Evolutionary conservation across 163 green algal species (phyloP).

Genomic region (Volvox carteri): DNA sequence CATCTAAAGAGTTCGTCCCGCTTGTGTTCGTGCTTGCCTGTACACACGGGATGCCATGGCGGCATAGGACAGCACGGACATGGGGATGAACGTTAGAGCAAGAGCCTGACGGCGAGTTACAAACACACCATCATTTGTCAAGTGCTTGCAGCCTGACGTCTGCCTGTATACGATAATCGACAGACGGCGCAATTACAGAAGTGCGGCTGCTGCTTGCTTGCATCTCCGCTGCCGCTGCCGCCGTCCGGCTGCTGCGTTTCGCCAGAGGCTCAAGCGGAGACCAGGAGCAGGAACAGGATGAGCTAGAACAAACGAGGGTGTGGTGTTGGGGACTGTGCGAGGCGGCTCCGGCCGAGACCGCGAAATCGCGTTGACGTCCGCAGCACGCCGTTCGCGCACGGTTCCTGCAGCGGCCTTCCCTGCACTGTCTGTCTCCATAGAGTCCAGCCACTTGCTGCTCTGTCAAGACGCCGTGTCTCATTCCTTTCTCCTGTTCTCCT

Average conservation of each 20-base stretch:
- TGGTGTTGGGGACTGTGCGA: not conserved
- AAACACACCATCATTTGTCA: constrained; percentile 20
- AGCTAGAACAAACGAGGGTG: not conserved
- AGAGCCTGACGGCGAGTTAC: not conserved
- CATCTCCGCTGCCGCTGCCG: not conserved
- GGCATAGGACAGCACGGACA: not conserved
- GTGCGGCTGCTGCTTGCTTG: not conserved
- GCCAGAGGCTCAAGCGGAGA: not conserved
- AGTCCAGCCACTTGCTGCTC: too few species aligned
- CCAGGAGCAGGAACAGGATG: not conserved
- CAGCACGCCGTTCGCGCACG: too few species aligned
- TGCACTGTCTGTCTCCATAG: too few species aligned
- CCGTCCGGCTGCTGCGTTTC: not conserved
- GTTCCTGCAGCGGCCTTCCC: too few species aligned
- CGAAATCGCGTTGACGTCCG: too few species aligned
- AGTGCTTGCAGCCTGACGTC: constrained; percentile 18
- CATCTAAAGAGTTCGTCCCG: too few species aligned
- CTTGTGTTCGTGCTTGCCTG: not conserved
- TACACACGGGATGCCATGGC: not conserved
- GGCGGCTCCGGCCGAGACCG: not conserved
- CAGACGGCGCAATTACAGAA: not conserved
- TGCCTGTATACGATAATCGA: not conserved
- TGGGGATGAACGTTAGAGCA: not conserved
- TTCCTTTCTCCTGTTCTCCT: too few species aligned
- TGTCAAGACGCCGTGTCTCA: not conserved